Evolutionary conservation across 345 rosid species (phyloP).

Genomic region (Sisymbrium altissimum): DNA sequence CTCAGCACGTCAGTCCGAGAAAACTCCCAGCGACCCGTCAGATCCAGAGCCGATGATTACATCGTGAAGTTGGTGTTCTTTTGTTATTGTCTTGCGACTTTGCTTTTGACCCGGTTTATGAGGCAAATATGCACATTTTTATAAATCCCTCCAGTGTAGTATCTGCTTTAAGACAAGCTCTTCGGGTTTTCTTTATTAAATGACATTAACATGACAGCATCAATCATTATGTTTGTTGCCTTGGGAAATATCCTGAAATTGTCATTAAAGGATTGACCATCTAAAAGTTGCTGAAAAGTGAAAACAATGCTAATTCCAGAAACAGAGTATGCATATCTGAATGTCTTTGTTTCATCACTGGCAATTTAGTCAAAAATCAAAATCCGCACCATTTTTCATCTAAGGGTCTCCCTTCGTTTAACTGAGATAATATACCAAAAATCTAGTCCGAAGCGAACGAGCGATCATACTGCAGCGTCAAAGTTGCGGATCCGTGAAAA

Average conservation of each 20-base stretch:
- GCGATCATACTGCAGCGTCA: not conserved
- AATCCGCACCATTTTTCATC: not conserved
- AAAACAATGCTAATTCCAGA: not conserved
- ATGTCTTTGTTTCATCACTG: not conserved
- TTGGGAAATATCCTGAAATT: not conserved
- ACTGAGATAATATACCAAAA: not conserved
- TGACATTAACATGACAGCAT: slow-evolving; percentile 18
- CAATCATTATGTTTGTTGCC: not conserved
- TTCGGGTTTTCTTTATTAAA: slow-evolving; percentile 10
- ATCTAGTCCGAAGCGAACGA: not conserved
- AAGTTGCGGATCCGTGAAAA: too few species aligned
- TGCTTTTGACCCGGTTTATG: slow-evolving; percentile 20
- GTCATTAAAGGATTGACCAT: not conserved
- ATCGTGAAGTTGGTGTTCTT: slow-evolving; percentile 44
- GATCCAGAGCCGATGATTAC: slow-evolving; percentile 96
- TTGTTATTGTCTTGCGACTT: slow-evolving; percentile 4
- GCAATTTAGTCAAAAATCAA: not conserved
- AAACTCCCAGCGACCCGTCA: slow-evolving; percentile 48
- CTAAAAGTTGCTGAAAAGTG: not conserved
- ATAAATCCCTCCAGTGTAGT: slow-evolving; percentile 3
- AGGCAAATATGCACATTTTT: slow-evolving; percentile 19
- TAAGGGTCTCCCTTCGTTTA: too few species aligned
- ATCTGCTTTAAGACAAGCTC: not conserved
- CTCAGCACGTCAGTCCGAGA: slow-evolving; percentile 62
- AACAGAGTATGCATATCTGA: not conserved